A percentile compares a stretch with the other conserved stretches of the same genome.
Conservation (phyloP, 805 yeast genomes). For the Jamesozyma lodderae region DNA sequence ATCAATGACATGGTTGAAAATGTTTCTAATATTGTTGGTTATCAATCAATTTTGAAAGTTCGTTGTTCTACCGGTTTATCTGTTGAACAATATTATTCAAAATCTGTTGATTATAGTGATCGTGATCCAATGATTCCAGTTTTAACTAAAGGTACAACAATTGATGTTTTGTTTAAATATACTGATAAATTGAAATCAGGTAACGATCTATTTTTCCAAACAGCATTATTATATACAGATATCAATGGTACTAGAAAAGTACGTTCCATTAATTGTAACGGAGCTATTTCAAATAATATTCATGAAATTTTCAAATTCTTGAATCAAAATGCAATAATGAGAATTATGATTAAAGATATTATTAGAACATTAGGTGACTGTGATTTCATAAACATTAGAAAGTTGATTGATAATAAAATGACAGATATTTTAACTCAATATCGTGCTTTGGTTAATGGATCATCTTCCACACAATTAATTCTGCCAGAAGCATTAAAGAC, state of each 20-base stretch:
- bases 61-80: conserved; percentile 86
- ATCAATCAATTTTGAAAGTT: conserved; percentile 73
- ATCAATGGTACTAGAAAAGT: conserved; percentile 69
- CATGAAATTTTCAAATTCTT: conserved; percentile 69
- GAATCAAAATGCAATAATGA: conserved; percentile 60
- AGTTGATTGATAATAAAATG: conserved; percentile 44
- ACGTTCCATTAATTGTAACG: conserved; percentile 75
- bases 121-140: conserved; percentile 66
- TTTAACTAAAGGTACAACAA: conserved; percentile 50
- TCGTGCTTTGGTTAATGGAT: conserved; percentile 38
- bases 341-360: conserved; percentile 45
- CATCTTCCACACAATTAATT: conserved; percentile 44
- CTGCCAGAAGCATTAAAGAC: conserved; percentile 75
- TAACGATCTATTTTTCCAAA: conserved; percentile 82
- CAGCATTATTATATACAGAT: conserved; percentile 80
- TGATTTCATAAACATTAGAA: conserved; percentile 41
- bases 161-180: conserved; percentile 64
- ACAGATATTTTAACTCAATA: conserved; percentile 52
- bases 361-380: conserved; percentile 33
- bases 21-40: conserved; percentile 48
- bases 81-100: conserved; percentile 66
- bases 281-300: conserved; percentile 68
- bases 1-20: conserved; percentile 50
- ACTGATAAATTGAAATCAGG: conserved; percentile 61
- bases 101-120: conserved; percentile 34